Percentiles rank a stretch among this genome's conserved stretches.
Evolutionary conservation across 768 basidiomycete species (phyloP).

Genomic region (Tricholoma sp.): DNA sequence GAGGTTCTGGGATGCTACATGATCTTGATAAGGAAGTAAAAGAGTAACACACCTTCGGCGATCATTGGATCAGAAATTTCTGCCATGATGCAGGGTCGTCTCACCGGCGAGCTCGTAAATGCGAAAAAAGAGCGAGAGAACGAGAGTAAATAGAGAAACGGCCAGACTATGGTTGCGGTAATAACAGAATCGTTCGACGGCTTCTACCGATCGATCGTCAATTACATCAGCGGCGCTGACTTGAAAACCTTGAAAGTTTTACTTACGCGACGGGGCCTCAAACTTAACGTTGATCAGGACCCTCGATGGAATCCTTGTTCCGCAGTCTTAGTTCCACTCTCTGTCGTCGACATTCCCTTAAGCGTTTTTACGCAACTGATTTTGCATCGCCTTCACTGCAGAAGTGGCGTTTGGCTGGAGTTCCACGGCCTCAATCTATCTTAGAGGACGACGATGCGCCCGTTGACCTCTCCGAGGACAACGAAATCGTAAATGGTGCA

Average conservation of each 20-base stretch:
- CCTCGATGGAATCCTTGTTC: constrained; percentile 20
- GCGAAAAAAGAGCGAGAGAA: constrained; percentile 1
- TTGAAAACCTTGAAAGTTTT: neutral
- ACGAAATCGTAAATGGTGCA: constrained; percentile 40
- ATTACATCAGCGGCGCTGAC: constrained; percentile 3
- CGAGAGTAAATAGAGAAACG: constrained; percentile 2
- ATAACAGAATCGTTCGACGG: constrained; percentile 6
- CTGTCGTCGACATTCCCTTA: constrained; percentile 12
- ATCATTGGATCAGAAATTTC: constrained; percentile 75
- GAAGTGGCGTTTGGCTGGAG: constrained; percentile 37
- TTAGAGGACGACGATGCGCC: constrained; percentile 42
- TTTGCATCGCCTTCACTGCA: constrained; percentile 9
- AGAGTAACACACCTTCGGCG: constrained; percentile 48
- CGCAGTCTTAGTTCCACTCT: constrained; percentile 10
- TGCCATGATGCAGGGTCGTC: constrained; percentile 47
- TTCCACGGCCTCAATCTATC: constrained; percentile 38
- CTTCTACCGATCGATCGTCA: constrained; percentile 19
- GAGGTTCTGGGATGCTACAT: neutral
- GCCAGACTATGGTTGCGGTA: neutral
- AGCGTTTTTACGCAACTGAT: constrained; percentile 19
- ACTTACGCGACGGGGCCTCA: constrained; percentile 5
- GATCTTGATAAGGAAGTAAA: neutral
- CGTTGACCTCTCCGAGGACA: constrained; percentile 49
- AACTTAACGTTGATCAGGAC: neutral
- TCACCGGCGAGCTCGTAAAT: neutral